phyloP scores from a whole-genome alignment of 176 grass and related monocot genomes.

The Tillandsia leiboldiana region DNA sequence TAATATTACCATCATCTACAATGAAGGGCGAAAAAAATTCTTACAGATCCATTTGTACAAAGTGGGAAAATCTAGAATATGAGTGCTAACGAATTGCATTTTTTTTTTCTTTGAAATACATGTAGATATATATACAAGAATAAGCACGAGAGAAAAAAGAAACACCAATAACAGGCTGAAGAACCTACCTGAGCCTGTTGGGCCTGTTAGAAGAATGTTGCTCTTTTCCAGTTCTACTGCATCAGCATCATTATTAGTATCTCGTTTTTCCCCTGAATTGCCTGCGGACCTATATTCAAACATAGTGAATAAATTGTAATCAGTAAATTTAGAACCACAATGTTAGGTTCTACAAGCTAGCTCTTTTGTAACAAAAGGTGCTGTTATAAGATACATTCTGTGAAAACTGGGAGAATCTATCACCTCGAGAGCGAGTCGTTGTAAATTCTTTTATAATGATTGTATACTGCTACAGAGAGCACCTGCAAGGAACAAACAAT shows the following conservation, averaged over 20 bases:
- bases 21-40: too few relatives aligned
- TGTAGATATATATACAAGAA: not conserved
- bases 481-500: slow-evolving; percentile 27
- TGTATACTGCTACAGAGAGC: slow-evolving; percentile 61
- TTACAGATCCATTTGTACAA: not conserved
- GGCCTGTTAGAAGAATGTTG: slow-evolving; percentile 69
- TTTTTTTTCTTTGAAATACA: not conserved
- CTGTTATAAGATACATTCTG: too few relatives aligned
- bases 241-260: slow-evolving; percentile 25
- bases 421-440: slow-evolving; percentile 31
- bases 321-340: too few relatives aligned
- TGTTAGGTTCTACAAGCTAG: not conserved
- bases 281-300: slow-evolving; percentile 29
- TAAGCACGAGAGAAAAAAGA: not conserved
- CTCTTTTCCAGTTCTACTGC: slow-evolving; percentile 65
- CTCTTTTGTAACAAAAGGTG: too few relatives aligned
- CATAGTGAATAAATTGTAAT: slow-evolving; percentile 6
- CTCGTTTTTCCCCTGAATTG: slow-evolving; percentile 19
- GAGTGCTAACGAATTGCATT: not conserved
- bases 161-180: not conserved
- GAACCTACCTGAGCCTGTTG: slow-evolving; percentile 53
- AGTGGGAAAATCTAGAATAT: not conserved
- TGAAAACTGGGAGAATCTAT: slow-evolving; percentile 15
- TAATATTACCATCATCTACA: too few relatives aligned
- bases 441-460: slow-evolving; percentile 59